Percentiles rank a stretch among this genome's conserved stretches.
phyloP scores from a whole-genome alignment of 2,329 filamentous ascomycete genomes.

The Cladophialophora exuberans region DNA sequence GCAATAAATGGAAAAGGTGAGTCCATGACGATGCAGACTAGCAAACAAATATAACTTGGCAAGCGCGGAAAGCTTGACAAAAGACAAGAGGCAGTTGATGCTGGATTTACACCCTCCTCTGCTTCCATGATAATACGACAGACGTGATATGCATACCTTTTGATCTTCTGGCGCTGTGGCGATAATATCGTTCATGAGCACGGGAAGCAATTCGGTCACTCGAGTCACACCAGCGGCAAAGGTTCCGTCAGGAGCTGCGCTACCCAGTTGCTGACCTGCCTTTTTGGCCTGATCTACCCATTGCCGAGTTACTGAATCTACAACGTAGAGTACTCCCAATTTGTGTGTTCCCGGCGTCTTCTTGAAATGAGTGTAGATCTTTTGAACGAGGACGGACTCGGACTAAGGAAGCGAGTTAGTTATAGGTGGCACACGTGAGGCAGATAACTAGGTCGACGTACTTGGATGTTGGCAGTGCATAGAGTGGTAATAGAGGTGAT shows the following conservation, averaged over 20 bases:
- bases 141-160: slow-evolving; percentile 71
- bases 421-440: slow-evolving; percentile 6
- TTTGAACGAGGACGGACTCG: slow-evolving; percentile 92
- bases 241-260: slow-evolving; percentile 83
- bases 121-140: slow-evolving; percentile 2
- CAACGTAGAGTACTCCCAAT: slow-evolving; percentile 97
- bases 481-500: slow-evolving; percentile 85
- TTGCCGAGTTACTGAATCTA: slow-evolving; percentile 99
- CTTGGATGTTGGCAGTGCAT: slow-evolving; percentile 88
- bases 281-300: slow-evolving; percentile 96
- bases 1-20: slow-evolving; percentile 55
- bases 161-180: slow-evolving; percentile 87
- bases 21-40: slow-evolving; percentile 34
- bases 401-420: slow-evolving; percentile 63
- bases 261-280: slow-evolving; percentile 78
- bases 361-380: slow-evolving; percentile 96
- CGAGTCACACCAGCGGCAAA: slow-evolving; percentile 93
- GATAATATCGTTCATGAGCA: slow-evolving; percentile 94
- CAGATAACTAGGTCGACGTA: slow-evolving; percentile 52
- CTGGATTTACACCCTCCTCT: not conserved
- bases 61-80: not conserved
- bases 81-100: not conserved
- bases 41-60: slow-evolving; percentile 5
- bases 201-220: slow-evolving; percentile 92
- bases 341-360: slow-evolving; percentile 94